A percentile compares a stretch with the other conserved stretches of the same genome.
Conservation (phyloP, 208 protist species). For the Trypanosoma brucei region DNA sequence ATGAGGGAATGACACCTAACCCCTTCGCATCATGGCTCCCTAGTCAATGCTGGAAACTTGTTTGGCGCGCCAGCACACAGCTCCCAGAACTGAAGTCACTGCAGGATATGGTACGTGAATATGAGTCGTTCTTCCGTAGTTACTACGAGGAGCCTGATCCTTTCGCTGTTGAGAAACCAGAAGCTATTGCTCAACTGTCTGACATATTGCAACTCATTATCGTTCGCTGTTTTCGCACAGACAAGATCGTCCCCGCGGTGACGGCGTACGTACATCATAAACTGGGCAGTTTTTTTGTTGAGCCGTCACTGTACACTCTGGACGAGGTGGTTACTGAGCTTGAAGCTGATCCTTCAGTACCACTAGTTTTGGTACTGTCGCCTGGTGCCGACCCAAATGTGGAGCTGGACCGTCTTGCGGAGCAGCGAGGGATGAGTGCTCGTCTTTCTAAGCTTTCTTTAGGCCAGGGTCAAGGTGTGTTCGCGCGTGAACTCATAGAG, state of each 20-base stretch:
- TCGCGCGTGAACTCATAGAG: conserved; percentile 89
- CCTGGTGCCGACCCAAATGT: conserved; percentile 95
- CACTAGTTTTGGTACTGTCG: conserved; percentile 97
- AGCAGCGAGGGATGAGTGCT: conserved; percentile 81
- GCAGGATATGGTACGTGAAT: conserved; percentile 31
- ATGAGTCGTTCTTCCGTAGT: conserved; percentile 58
- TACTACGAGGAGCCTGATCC: conserved; percentile 88
- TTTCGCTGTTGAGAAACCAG: conserved; percentile 53
- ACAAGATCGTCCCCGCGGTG: conserved; percentile 95
- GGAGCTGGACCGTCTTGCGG: conserved; percentile 93
- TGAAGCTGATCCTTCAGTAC: conserved; percentile 81
- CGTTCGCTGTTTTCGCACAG: conserved; percentile 91
- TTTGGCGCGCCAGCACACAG: conserved; percentile 69
- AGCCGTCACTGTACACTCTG: conserved; percentile 93
- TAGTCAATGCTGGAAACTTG: conserved; percentile 83
- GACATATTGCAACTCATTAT: conserved; percentile 90
- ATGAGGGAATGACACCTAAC: conserved; percentile 28
- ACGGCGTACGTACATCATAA: conserved; percentile 85
- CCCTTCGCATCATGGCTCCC: conserved; percentile 85
- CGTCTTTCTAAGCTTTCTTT: conserved; percentile 92
- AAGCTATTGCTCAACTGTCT: conserved; percentile 60
- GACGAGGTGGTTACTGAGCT: conserved; percentile 87
- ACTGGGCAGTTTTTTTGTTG: conserved; percentile 83
- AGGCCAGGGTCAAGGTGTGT: conserved; percentile 93
- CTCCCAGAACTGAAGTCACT: conserved; percentile 26